These are phyloP conservation scores for Aegilops longissima DNA, from an alignment of 176 grass and related monocot species.

Conservation along the genomic window DNA sequence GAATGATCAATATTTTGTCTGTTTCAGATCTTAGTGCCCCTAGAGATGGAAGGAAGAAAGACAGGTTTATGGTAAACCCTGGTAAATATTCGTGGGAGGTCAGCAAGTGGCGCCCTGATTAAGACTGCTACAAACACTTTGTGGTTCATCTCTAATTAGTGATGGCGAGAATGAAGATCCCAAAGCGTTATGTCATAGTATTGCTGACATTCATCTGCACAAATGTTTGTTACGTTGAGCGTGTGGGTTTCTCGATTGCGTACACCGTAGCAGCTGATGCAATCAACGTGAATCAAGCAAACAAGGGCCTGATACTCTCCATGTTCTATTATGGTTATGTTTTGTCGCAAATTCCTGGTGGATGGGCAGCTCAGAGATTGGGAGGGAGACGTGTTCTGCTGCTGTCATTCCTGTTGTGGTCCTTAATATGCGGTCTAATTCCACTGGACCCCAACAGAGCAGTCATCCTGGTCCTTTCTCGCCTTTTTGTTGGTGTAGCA, in stretches of 20 bases:
- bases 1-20: slow-evolving; percentile 22
- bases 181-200: slow-evolving; percentile 12
- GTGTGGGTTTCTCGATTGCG: slow-evolving; percentile 7
- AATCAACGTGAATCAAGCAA: neutral
- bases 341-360: slow-evolving; percentile 17
- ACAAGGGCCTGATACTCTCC: slow-evolving; percentile 7
- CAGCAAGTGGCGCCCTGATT: slow-evolving; percentile 40
- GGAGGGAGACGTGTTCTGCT: slow-evolving; percentile 20
- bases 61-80: slow-evolving; percentile 38
- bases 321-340: slow-evolving; percentile 19
- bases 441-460: slow-evolving; percentile 7
- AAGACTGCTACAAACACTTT: neutral
- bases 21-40: neutral
- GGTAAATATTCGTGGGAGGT: slow-evolving; percentile 40
- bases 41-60: neutral
- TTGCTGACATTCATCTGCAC: slow-evolving; percentile 18
- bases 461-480: slow-evolving; percentile 12
- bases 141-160: slow-evolving; percentile 14
- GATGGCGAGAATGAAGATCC: neutral
- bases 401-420: neutral
- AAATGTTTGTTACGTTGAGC: slow-evolving; percentile 1
- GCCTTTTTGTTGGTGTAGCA: slow-evolving; percentile 16
- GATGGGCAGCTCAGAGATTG: slow-evolving; percentile 24
- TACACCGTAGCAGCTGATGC: slow-evolving; percentile 7
- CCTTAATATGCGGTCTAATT: slow-evolving; percentile 13